These are phyloP conservation scores for Apophysomyces ossiformis DNA, from an alignment of 371 early-diverging fungal genomes.

Conservation along the genomic window DNA sequence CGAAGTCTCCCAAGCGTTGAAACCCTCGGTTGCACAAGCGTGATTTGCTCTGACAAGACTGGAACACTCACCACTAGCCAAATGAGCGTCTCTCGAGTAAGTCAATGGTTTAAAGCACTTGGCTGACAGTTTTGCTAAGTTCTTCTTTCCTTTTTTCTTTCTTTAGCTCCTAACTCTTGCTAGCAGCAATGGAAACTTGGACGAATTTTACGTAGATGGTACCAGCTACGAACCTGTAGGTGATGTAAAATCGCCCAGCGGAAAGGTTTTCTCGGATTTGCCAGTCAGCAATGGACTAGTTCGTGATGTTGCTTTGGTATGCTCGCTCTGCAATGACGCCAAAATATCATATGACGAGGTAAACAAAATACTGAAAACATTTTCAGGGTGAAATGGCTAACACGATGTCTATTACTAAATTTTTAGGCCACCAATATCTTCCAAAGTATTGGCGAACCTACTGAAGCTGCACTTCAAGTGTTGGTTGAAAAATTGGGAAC, in stretches of 20 bases:
- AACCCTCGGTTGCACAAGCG: slow-evolving; percentile 95
- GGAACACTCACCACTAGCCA: slow-evolving; percentile 99
- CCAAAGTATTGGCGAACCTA: slow-evolving; percentile 94
- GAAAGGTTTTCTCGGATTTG: slow-evolving; percentile 49
- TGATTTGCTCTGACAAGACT: slow-evolving; percentile 99
- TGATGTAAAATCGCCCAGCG: slow-evolving; percentile 54
- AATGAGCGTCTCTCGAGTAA: slow-evolving; percentile 87
- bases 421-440: slow-evolving; percentile 54
- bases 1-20: slow-evolving; percentile 93
- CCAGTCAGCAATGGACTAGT: slow-evolving; percentile 58
- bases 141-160: slow-evolving; percentile 14
- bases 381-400: background rate
- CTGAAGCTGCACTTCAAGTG: slow-evolving; percentile 96
- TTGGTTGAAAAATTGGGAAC: slow-evolving; percentile 94
- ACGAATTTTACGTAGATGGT: slow-evolving; percentile 80
- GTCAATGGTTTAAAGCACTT: slow-evolving; percentile 4
- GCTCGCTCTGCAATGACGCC: slow-evolving; percentile 94
- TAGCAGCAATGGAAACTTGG: slow-evolving; percentile 44
- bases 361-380: background rate
- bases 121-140: background rate
- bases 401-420: background rate
- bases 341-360: slow-evolving; percentile 77
- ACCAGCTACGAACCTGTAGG: slow-evolving; percentile 88
- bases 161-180: slow-evolving; percentile 45
- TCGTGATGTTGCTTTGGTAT: slow-evolving; percentile 79